phyloP scores from a whole-genome alignment of 129 eudicot genomes.

The Escallonia rubra region DNA sequence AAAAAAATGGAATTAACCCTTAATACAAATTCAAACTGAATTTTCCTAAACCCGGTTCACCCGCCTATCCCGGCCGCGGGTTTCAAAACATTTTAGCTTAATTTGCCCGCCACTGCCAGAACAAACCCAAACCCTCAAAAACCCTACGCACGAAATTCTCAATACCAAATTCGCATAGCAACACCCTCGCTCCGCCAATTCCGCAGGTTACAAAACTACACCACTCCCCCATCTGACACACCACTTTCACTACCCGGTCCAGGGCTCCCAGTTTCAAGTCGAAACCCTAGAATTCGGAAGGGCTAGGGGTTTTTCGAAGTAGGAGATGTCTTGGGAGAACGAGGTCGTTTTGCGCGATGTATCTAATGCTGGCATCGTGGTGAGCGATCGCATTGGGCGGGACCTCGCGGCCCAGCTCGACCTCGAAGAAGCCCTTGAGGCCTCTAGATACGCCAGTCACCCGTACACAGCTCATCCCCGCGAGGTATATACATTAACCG shows the following conservation, averaged over 20 bases:
- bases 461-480: conserved; percentile 90
- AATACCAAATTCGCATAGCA: no score
- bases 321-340: conserved; percentile 51
- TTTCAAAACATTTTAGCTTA: no score
- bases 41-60: no score
- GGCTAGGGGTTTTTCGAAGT: conserved; percentile 9
- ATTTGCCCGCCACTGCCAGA: no score
- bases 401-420: conserved; percentile 75
- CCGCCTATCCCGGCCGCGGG: no score
- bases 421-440: conserved; percentile 90
- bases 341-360: conserved; percentile 77
- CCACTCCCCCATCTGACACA: no score
- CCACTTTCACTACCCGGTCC: not conserved
- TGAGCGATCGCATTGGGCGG: conserved; percentile 69
- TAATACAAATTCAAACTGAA: no score
- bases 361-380: conserved; percentile 65
- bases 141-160: no score
- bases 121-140: no score
- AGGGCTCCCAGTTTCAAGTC: not conserved
- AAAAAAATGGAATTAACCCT: no score
- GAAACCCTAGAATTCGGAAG: not conserved
- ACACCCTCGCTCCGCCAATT: no score
- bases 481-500: conserved; percentile 47
- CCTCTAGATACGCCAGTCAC: conserved; percentile 88
- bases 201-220: no score